These are phyloP conservation scores for Sporobolus alterniflorus DNA, from an alignment of 202 grass and related monocot genomes.

Conservation along the genomic window DNA sequence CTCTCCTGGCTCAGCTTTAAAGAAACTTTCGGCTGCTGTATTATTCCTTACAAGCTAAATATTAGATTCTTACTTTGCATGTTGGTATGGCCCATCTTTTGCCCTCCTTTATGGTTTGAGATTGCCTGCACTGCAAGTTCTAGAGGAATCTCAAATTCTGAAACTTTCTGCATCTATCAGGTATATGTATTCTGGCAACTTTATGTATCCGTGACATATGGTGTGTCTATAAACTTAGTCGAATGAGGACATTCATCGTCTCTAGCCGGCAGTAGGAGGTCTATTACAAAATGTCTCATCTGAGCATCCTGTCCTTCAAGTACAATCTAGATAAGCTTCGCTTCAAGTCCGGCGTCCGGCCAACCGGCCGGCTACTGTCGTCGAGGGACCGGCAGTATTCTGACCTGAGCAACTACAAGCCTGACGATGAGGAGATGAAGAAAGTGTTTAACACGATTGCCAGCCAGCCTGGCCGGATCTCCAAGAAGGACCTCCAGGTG, in stretches of 20 bases:
- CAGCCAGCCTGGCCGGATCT: conserved; percentile 28
- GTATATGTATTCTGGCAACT: conserved; percentile 31
- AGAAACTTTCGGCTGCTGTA: background rate
- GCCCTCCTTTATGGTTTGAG: conserved; percentile 35
- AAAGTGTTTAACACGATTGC: conserved; percentile 58
- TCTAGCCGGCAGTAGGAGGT: background rate
- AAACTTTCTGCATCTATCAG: conserved; percentile 58
- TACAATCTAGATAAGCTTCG: conserved; percentile 61
- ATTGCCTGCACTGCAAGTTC: conserved; percentile 26
- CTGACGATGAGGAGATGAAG: conserved; percentile 62
- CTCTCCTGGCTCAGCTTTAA: conserved; percentile 2
- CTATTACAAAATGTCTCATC: conserved; percentile 54
- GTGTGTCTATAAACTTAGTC: conserved; percentile 26
- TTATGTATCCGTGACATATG: conserved; percentile 9
- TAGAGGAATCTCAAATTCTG: conserved; percentile 49
- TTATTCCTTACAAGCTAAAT: background rate
- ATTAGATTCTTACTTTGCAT: conserved; percentile 60
- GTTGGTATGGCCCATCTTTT: conserved; percentile 35
- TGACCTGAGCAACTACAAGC: conserved; percentile 53
- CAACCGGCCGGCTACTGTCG: conserved; percentile 29
- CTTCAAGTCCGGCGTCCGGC: conserved; percentile 31
- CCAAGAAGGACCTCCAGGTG: conserved; percentile 28
- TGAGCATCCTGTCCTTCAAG: conserved; percentile 66
- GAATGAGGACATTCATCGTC: background rate
- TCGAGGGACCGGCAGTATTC: conserved; percentile 50